A percentile compares a stretch with the other conserved stretches of the same genome.
Evolutionary conservation across 768 basidiomycete genomes (phyloP).

Genomic region (Leucosporidium yakuticum): DNA sequence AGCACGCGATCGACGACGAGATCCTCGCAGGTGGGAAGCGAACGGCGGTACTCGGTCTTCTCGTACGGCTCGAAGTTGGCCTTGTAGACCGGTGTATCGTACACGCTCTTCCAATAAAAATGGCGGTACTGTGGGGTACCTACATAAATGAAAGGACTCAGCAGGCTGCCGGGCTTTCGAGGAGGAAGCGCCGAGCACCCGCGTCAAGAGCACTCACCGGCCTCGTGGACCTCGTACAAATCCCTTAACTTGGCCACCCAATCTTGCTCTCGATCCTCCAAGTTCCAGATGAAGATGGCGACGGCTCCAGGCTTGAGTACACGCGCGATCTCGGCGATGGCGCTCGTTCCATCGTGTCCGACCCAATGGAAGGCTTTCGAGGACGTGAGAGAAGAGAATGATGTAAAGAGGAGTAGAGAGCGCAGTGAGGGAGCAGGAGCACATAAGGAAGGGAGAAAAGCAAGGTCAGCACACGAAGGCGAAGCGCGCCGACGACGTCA

Average conservation of each 20-base stretch:
- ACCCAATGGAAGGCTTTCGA: slow-evolving; percentile 83
- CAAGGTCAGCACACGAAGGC: slow-evolving; percentile 2
- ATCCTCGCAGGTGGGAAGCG: slow-evolving; percentile 53
- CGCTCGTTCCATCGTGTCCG: slow-evolving; percentile 67
- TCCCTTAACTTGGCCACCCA: slow-evolving; percentile 74
- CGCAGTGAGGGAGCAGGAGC: no score
- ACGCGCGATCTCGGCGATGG: slow-evolving; percentile 68
- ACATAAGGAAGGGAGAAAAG: slow-evolving; percentile 2
- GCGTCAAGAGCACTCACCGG: slow-evolving; percentile 43
- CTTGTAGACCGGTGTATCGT: slow-evolving; percentile 49
- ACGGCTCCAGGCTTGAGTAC: slow-evolving; percentile 70
- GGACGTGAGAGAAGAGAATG: no score
- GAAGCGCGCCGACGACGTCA: neutral
- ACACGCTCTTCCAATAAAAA: slow-evolving; percentile 29
- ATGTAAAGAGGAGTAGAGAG: slow-evolving; percentile 7
- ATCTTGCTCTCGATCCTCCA: slow-evolving; percentile 65
- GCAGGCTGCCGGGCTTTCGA: neutral
- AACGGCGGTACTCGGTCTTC: slow-evolving; percentile 55
- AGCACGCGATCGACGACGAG: slow-evolving; percentile 60
- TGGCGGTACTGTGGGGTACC: slow-evolving; percentile 14
- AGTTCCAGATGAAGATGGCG: slow-evolving; percentile 78
- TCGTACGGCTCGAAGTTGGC: slow-evolving; percentile 54
- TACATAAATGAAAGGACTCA: neutral
- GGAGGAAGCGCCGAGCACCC: neutral
- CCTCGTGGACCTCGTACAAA: slow-evolving; percentile 43